These are phyloP conservation scores for Solanum medicagineum DNA, from an alignment of 257 asterid species.

Conservation along the genomic window DNA sequence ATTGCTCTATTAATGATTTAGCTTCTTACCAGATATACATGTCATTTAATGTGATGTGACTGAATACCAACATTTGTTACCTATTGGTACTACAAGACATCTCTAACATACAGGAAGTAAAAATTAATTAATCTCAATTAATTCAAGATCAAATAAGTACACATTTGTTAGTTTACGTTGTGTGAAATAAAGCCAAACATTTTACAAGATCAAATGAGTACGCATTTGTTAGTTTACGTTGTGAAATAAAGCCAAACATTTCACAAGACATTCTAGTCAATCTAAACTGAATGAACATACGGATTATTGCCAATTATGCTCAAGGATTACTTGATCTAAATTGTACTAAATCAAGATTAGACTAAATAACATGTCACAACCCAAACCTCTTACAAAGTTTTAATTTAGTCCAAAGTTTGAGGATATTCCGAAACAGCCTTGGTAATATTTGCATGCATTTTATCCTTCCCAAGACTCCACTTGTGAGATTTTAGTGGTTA, in stretches of 20 bases:
- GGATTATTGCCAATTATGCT: not conserved
- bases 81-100: not conserved
- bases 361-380: not conserved
- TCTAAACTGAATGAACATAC: no score
- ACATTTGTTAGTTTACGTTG: not conserved
- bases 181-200: no score
- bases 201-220: not conserved
- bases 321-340: not conserved
- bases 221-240: not conserved
- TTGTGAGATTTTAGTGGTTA: no score
- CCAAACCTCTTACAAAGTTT: not conserved
- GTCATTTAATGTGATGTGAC: not conserved
- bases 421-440: no score
- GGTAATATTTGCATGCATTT: no score
- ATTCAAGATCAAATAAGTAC: not conserved
- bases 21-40: not conserved
- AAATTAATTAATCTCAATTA: no score
- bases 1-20: not conserved
- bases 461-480: no score
- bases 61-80: not conserved
- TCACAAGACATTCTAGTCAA: no score
- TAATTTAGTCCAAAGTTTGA: not conserved
- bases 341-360: not conserved
- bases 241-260: no score
- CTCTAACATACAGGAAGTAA: not conserved